A percentile compares a stretch with the other conserved stretches of the same genome.
Evolutionary conservation across 805 yeast genomes (phyloP).

Genomic region (Ascoidea tarda): DNA sequence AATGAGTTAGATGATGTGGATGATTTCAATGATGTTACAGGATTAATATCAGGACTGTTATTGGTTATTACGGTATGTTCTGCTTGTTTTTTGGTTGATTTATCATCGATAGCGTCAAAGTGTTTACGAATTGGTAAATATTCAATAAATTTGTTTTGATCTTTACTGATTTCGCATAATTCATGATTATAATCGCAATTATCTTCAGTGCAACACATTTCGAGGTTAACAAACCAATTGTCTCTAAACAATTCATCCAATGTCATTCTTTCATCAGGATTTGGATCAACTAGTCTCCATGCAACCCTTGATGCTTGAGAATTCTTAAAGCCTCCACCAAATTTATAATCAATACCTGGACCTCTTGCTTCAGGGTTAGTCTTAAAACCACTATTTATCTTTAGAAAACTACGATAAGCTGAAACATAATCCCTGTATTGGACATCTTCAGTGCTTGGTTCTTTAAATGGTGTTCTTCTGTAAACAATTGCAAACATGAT

Average conservation of each 20-base stretch:
- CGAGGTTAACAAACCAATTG: conserved; percentile 47
- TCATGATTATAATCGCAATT: conserved; percentile 8
- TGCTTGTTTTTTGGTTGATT: not conserved
- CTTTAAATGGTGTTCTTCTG: conserved; percentile 45
- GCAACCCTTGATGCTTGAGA: conserved; percentile 54
- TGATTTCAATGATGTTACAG: not conserved
- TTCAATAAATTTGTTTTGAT: no score
- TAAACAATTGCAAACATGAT: conserved; percentile 45
- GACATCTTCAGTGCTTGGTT: conserved; percentile 30
- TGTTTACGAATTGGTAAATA: not conserved
- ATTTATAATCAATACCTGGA: conserved; percentile 62
- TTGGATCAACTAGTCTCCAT: conserved; percentile 64
- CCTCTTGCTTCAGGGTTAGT: conserved; percentile 32
- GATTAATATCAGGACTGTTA: no score
- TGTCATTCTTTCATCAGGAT: conserved; percentile 35
- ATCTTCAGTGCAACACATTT: conserved; percentile 42
- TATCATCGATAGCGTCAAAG: not conserved
- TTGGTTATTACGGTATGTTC: not conserved
- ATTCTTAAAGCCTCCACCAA: conserved; percentile 46
- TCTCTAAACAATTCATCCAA: conserved; percentile 41
- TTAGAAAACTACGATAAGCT: conserved; percentile 26
- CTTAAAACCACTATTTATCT: conserved; percentile 33
- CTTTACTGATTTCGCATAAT: not conserved
- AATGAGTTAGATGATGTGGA: not conserved
- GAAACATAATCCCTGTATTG: conserved; percentile 42